Evolutionary conservation across 2,329 filamentous ascomycete species (phyloP).

Genomic region (Tolypocladium cylindrosporum): DNA sequence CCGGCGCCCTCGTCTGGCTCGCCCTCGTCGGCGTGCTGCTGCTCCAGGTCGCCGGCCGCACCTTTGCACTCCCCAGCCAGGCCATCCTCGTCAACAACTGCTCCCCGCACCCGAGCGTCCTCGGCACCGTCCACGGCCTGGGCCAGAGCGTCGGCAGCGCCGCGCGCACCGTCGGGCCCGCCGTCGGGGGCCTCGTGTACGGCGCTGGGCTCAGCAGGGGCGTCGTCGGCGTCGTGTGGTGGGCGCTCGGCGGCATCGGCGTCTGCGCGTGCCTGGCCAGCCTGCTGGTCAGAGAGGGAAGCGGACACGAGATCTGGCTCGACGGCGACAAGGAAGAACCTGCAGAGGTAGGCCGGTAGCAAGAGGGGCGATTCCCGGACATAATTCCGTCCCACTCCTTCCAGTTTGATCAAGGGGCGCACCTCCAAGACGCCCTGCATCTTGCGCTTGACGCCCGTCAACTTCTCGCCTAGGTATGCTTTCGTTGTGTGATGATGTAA

Average conservation of each 20-base stretch:
- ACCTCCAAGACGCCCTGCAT: not conserved
- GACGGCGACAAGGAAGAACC: conserved; percentile 42
- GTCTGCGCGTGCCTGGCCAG: conserved; percentile 39
- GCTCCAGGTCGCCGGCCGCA: conserved; percentile 56
- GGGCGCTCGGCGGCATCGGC: conserved; percentile 41
- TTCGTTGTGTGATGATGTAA: too few relatives aligned
- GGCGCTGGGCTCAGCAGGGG: conserved; percentile 47
- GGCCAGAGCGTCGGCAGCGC: conserved; percentile 49
- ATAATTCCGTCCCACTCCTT: not conserved
- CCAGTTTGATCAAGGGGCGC: not conserved
- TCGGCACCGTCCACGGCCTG: conserved; percentile 38
- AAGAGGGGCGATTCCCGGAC: not conserved
- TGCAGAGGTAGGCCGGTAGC: not conserved
- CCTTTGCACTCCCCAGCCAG: conserved; percentile 44
- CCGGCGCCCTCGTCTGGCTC: conserved; percentile 51
- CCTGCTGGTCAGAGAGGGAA: conserved; percentile 47
- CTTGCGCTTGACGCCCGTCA: too few relatives aligned
- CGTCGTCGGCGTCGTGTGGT: conserved; percentile 49
- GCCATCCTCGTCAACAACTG: conserved; percentile 38
- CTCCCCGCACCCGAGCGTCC: conserved; percentile 35
- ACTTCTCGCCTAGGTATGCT: too few relatives aligned
- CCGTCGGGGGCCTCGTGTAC: conserved; percentile 51
- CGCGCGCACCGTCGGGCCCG: conserved; percentile 49
- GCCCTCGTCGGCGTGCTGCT: conserved; percentile 52
- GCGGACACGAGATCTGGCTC: conserved; percentile 56